These are phyloP conservation scores for Astragalus glycyphyllos DNA, from an alignment of 306 rosid species.

Conservation along the genomic window DNA sequence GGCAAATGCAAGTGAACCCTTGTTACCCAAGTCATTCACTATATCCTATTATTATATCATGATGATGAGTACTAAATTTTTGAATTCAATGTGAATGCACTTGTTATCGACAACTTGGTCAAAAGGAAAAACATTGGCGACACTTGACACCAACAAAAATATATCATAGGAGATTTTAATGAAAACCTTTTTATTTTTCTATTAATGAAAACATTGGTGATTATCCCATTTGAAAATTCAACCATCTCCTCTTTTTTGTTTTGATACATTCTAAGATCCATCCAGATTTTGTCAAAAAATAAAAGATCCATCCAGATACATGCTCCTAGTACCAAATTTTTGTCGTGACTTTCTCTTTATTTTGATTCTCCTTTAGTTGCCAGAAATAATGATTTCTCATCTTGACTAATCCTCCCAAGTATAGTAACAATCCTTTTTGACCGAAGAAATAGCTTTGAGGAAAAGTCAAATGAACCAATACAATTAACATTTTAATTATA, in stretches of 20 bases:
- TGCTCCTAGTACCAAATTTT: background rate
- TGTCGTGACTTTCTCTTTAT: background rate
- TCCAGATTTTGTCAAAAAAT: no score
- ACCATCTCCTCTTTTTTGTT: background rate
- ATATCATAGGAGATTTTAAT: constrained; percentile 11
- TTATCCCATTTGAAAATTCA: constrained; percentile 32
- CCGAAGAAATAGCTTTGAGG: background rate
- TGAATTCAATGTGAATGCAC: constrained; percentile 33
- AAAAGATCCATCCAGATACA: constrained; percentile 32
- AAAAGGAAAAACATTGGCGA: background rate
- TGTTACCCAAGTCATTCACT: constrained; percentile 36
- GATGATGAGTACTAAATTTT: background rate
- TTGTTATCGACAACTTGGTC: constrained; percentile 16
- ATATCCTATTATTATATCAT: background rate
- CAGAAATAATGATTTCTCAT: constrained; percentile 6
- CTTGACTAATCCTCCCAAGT: constrained; percentile 30
- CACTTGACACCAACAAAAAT: constrained; percentile 1
- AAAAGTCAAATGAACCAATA: background rate
- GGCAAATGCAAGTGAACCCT: background rate
- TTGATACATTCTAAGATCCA: background rate
- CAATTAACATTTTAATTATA: no score
- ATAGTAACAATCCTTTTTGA: background rate
- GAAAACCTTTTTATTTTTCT: background rate
- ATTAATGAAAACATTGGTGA: background rate
- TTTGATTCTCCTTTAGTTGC: constrained; percentile 1